phyloP scores from a whole-genome alignment of 306 rosid genomes.

The Ochetophila trinervis region DNA sequence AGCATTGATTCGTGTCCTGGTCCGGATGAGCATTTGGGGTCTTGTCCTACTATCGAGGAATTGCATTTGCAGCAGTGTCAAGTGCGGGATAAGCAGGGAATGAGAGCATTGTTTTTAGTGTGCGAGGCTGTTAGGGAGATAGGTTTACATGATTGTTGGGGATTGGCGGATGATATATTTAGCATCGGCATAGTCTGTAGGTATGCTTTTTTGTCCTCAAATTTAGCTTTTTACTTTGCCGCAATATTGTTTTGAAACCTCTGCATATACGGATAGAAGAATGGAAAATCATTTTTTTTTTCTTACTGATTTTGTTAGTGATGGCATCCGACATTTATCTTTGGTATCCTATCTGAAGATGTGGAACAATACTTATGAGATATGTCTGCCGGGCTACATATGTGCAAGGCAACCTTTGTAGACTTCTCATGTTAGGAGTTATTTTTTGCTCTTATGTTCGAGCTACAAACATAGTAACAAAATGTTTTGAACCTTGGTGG shows the following conservation, averaged over 20 bases:
- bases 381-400: no score
- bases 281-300: neutral
- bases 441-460: no score
- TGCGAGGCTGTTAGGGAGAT: constrained; percentile 67
- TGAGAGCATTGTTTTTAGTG: constrained; percentile 47
- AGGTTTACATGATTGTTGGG: constrained; percentile 83
- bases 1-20: constrained; percentile 65
- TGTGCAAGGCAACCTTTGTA: no score
- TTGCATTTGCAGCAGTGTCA: constrained; percentile 66
- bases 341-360: no score
- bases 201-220: constrained; percentile 29
- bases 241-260: neutral
- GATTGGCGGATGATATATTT: constrained; percentile 53
- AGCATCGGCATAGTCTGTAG: constrained; percentile 54
- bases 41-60: constrained; percentile 58
- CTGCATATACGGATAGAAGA: no score
- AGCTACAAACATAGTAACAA: no score
- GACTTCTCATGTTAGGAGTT: no score
- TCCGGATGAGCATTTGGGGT: constrained; percentile 65
- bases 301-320: neutral
- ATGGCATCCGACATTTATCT: neutral
- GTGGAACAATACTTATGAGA: no score
- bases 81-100: constrained; percentile 45
- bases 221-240: constrained; percentile 4
- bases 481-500: no score